These are phyloP conservation scores for Pseudogymnoascus sp. DNA, from an alignment of 2,329 filamentous ascomycete genomes.

Conservation along the genomic window DNA sequence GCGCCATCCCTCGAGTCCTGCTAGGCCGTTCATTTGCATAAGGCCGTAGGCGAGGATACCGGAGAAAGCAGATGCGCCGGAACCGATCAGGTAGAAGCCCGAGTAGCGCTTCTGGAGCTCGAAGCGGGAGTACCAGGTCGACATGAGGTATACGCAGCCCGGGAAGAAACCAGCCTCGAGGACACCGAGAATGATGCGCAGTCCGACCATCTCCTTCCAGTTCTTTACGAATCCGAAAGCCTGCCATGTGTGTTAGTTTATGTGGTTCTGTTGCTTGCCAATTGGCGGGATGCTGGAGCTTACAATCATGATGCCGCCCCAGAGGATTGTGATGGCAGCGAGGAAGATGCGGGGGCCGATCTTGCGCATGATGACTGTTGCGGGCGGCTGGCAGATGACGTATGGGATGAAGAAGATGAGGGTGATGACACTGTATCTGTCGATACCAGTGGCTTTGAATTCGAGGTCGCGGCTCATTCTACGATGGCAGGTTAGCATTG, in stretches of 20 bases:
- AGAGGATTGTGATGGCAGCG: slow-evolving; percentile 39
- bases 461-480: not conserved
- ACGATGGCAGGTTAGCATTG: not conserved
- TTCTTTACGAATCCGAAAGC: slow-evolving; percentile 31
- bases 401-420: slow-evolving; percentile 72
- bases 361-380: slow-evolving; percentile 61
- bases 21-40: slow-evolving; percentile 35
- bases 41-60: slow-evolving; percentile 66
- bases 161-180: slow-evolving; percentile 30
- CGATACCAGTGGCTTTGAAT: not conserved
- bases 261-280: not conserved
- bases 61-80: slow-evolving; percentile 57
- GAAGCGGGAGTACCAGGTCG: slow-evolving; percentile 41
- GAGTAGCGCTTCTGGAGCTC: slow-evolving; percentile 66
- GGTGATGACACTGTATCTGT: slow-evolving; percentile 51
- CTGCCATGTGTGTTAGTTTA: slow-evolving; percentile 12
- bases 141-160: slow-evolving; percentile 37
- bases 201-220: slow-evolving; percentile 24
- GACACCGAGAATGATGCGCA: slow-evolving; percentile 25
- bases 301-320: slow-evolving; percentile 39
- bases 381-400: slow-evolving; percentile 63
- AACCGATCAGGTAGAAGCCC: slow-evolving; percentile 63
- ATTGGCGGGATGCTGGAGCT: slow-evolving; percentile 9
- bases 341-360: slow-evolving; percentile 57
- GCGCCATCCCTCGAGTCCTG: slow-evolving; percentile 45